Conservation (phyloP, 306 rosid species). For the Quercus rubra region DNA sequence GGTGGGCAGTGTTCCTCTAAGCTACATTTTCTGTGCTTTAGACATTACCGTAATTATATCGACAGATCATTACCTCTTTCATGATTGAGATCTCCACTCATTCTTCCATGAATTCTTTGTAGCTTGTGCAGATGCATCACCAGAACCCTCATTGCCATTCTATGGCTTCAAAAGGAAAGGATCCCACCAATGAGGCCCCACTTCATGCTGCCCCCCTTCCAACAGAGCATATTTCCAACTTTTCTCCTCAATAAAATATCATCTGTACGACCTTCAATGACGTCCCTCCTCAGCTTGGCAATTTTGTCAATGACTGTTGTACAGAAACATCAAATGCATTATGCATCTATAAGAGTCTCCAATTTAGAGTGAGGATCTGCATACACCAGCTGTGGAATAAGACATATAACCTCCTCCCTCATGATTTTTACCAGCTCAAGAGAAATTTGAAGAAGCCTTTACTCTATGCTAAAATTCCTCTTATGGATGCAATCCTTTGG, state of each 20-base stretch:
- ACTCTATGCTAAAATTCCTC: constrained; percentile 70
- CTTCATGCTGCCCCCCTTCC: constrained; percentile 83
- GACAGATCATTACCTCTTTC: constrained; percentile 5
- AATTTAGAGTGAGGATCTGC: constrained; percentile 92
- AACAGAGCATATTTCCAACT: constrained; percentile 94
- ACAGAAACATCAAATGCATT: constrained; percentile 82
- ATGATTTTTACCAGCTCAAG: constrained; percentile 62
- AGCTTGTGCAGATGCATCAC: constrained; percentile 56
- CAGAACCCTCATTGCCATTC: constrained; percentile 63
- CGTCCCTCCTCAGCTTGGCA: constrained; percentile 69
- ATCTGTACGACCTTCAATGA: constrained; percentile 53
- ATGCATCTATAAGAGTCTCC: constrained; percentile 65
- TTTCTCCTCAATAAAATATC: constrained; percentile 82
- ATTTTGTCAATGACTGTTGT: constrained; percentile 71
- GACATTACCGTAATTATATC: not conserved
- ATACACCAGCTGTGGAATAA: constrained; percentile 75
- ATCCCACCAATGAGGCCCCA: constrained; percentile 97
- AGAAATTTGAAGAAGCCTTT: constrained; percentile 69
- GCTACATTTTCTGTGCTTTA: not conserved
- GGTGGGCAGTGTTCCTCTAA: not conserved
- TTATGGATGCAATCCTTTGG: constrained; percentile 80
- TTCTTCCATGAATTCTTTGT: constrained; percentile 91
- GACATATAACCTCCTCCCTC: constrained; percentile 85
- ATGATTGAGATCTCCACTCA: constrained; percentile 55
- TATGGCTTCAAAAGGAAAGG: constrained; percentile 94